A percentile compares a stretch with the other conserved stretches of the same genome.
These are phyloP conservation scores for Tetracentron sinense DNA, from an alignment of 164 flowering plant genomes.

Conservation along the genomic window DNA sequence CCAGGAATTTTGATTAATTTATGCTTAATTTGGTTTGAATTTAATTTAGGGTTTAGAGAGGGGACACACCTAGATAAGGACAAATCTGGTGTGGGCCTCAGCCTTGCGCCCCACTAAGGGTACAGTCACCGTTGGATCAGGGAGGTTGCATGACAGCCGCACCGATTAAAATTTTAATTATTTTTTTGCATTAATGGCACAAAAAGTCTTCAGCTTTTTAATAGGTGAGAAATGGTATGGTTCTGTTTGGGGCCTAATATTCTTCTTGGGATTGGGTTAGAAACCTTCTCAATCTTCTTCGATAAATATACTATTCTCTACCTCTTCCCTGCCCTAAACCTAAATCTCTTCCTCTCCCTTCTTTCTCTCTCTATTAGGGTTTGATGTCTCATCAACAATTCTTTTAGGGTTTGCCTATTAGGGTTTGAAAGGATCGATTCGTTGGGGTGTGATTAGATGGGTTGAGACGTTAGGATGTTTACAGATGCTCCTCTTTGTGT, in stretches of 20 bases:
- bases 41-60: neutral
- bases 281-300: constrained; percentile 12
- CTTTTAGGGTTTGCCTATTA: neutral
- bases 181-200: constrained; percentile 16
- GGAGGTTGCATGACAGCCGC: constrained; percentile 28
- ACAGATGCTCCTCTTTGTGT: constrained; percentile 26
- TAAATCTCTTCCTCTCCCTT: too few species aligned
- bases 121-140: constrained; percentile 36
- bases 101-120: constrained; percentile 19
- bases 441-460: too few species aligned
- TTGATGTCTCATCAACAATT: neutral
- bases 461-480: neutral
- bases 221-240: constrained; percentile 5
- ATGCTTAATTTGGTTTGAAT: constrained; percentile 7
- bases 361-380: neutral
- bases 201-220: constrained; percentile 26
- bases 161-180: constrained; percentile 1
- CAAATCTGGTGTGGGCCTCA: constrained; percentile 23
- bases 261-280: constrained; percentile 24
- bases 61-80: neutral
- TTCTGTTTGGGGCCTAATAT: constrained; percentile 20
- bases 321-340: neutral
- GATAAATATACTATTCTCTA: constrained; percentile 1
- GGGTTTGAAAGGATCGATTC: neutral
- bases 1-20: neutral